These are phyloP conservation scores for Cyberlindnera euphorbiiphila DNA, from an alignment of 805 yeast genomes.

Conservation along the genomic window DNA sequence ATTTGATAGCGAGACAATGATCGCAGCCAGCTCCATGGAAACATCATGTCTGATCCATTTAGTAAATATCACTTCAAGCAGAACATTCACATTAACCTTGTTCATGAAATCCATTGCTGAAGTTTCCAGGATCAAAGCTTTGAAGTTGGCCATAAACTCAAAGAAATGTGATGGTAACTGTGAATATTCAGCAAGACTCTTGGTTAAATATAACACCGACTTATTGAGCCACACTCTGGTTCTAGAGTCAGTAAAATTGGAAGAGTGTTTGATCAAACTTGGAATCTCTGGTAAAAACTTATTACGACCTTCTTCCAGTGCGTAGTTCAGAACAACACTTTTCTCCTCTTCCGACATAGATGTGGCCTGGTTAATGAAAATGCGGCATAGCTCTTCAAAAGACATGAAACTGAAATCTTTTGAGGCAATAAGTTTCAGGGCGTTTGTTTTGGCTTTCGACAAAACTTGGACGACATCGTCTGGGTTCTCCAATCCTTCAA, in stretches of 20 bases:
- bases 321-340: constrained; percentile 24
- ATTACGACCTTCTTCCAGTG: constrained; percentile 25
- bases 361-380: constrained; percentile 18
- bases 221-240: constrained; percentile 51
- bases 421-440: constrained; percentile 19
- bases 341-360: constrained; percentile 25
- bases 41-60: constrained; percentile 41
- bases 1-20: constrained; percentile 37
- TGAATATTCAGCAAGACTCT: constrained; percentile 51
- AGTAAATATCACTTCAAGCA: constrained; percentile 56
- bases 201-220: constrained; percentile 57
- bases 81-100: constrained; percentile 49
- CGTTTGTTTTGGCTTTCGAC: constrained; percentile 15
- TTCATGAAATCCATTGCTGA: constrained; percentile 42
- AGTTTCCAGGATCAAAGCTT: constrained; percentile 27
- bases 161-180: constrained; percentile 28
- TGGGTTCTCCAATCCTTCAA: neutral
- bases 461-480: no score
- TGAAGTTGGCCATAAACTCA: constrained; percentile 33
- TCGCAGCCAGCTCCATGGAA: constrained; percentile 44
- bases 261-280: constrained; percentile 20
- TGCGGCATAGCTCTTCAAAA: constrained; percentile 27
- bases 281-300: constrained; percentile 32
- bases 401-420: constrained; percentile 32
- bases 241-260: constrained; percentile 17